Base-by-base conservation (phyloP, 192 early-diverging fungal species). In the Coemansia sp. region DNA sequence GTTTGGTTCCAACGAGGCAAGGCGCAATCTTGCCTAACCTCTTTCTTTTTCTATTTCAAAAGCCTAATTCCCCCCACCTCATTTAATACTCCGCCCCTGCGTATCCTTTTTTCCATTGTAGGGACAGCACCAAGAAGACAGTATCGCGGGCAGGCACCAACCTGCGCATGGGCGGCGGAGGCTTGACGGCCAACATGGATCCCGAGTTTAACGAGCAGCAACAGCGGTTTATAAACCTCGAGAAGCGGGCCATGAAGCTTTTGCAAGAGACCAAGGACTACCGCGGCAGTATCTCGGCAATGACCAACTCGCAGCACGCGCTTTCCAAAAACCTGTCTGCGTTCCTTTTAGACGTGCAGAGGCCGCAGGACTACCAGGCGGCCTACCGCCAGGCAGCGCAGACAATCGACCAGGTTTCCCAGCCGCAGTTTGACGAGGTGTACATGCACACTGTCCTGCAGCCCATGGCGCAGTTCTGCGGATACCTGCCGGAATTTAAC, bases 231-330 rank as follows among this genome's bases (percentile, higher is more conserved):
- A 85, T 70, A 57, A 94, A 92, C 42, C 83, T 95, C 29, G 93
- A 98, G 75, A 64, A 71, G 28, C 94, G 93, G 51, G 83, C 88
- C 0, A 89, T 94, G 65, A 88, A 85, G 34, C 78, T 97, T 2
- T 85, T 93, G 65, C 91, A 90, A 62, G 94, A 98, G 70, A 86
- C 97, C 11, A 95, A 95, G 69, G 91, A 91, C 48, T 97, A 97
- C 70, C 83, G 95, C 32, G 87, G 92, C 64, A 87, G 92, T 30
- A 81, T 98, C 36, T 59, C 64, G 83, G 92, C 84, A 22, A 93
- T 97, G 88, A 91, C 93, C 7, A 75, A 83, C 3, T 83, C 95
- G 30, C 95, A 99, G 70, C 68, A 84, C 19, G 84, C 85, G 11
- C 90, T 98, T 60, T 92, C 93, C 0, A 89, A 91, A 39, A 94